Conservation (phyloP, 2,329 filamentous ascomycete species). For the Westerdykella aurantiaca region DNA sequence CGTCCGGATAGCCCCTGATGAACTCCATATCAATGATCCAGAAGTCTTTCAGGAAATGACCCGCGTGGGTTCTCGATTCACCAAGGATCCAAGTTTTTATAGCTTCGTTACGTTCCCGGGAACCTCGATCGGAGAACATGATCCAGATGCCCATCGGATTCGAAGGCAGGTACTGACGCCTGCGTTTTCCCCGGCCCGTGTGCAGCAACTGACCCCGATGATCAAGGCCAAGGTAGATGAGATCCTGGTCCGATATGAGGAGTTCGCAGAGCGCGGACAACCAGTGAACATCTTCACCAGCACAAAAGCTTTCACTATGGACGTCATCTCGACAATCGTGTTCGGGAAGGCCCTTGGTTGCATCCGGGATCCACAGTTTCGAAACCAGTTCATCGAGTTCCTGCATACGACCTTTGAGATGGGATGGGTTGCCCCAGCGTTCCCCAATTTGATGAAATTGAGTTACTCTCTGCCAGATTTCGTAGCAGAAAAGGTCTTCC, state of each 20-base stretch:
- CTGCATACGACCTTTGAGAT: slow-evolving; percentile 7
- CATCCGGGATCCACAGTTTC: slow-evolving; percentile 5
- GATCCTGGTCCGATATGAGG: slow-evolving; percentile 3
- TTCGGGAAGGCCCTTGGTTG: slow-evolving; percentile 7
- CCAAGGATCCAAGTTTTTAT: slow-evolving; percentile 13
- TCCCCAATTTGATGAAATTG: slow-evolving; percentile 3
- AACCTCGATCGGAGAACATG: slow-evolving; percentile 7
- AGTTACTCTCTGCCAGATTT: slow-evolving; percentile 3
- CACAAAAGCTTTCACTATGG: slow-evolving; percentile 10
- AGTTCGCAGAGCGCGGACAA: neutral
- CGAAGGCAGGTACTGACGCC: slow-evolving; percentile 9
- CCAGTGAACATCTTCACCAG: slow-evolving; percentile 6
- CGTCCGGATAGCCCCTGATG: slow-evolving; percentile 15
- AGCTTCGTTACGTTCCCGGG: slow-evolving; percentile 6
- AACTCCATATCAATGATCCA: slow-evolving; percentile 20
- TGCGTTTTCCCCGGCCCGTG: slow-evolving; percentile 9
- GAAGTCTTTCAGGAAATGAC: slow-evolving; percentile 12
- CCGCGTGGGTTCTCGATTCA: slow-evolving; percentile 6
- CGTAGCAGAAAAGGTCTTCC: slow-evolving; percentile 4
- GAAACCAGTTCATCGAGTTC: slow-evolving; percentile 8
- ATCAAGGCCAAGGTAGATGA: slow-evolving; percentile 8
- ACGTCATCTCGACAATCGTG: slow-evolving; percentile 8
- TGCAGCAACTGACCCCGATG: slow-evolving; percentile 5
- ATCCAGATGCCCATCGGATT: slow-evolving; percentile 7
- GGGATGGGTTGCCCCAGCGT: slow-evolving; percentile 7